Percentiles rank a stretch among this genome's conserved stretches.
These are phyloP conservation scores for Zea luxurians DNA, from an alignment of 176 grass and related monocot species.

Conservation along the genomic window DNA sequence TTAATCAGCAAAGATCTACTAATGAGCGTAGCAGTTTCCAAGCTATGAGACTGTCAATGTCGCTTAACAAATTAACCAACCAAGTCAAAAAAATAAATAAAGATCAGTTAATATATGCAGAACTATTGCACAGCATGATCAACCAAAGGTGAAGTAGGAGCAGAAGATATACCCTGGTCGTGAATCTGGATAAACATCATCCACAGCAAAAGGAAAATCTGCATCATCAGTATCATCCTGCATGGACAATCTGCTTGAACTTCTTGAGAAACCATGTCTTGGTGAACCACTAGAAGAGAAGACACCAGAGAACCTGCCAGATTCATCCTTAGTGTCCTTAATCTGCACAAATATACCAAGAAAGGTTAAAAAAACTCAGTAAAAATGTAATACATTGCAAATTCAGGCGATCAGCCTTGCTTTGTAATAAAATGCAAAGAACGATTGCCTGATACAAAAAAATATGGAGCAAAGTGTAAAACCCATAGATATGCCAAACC, in stretches of 20 bases:
- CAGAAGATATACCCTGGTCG: constrained; percentile 72
- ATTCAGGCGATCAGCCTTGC: constrained; percentile 17
- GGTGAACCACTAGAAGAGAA: constrained; percentile 75
- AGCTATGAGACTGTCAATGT: not conserved
- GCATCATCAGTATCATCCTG: constrained; percentile 80
- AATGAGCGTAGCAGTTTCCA: not conserved
- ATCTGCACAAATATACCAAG: constrained; percentile 33
- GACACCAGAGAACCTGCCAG: constrained; percentile 88
- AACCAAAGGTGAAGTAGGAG: not conserved
- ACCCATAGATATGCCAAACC: not conserved
- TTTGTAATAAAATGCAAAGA: constrained; percentile 17
- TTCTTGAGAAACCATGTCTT: constrained; percentile 70
- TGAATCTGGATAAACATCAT: constrained; percentile 93
- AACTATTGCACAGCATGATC: not conserved
- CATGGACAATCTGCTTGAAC: constrained; percentile 79
- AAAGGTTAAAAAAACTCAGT: constrained; percentile 4
- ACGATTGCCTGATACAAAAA: not conserved
- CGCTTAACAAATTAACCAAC: constrained; percentile 15
- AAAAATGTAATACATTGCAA: not conserved
- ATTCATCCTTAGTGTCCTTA: constrained; percentile 89
- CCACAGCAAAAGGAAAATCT: constrained; percentile 95
- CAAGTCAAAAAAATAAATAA: not conserved
- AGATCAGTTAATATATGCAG: not conserved
- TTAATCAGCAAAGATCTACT: constrained; percentile 1
- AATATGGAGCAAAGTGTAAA: constrained; percentile 6